These are phyloP conservation scores for Ajuga reptans DNA, from an alignment of 305 asterid genomes.

Conservation along the genomic window DNA sequence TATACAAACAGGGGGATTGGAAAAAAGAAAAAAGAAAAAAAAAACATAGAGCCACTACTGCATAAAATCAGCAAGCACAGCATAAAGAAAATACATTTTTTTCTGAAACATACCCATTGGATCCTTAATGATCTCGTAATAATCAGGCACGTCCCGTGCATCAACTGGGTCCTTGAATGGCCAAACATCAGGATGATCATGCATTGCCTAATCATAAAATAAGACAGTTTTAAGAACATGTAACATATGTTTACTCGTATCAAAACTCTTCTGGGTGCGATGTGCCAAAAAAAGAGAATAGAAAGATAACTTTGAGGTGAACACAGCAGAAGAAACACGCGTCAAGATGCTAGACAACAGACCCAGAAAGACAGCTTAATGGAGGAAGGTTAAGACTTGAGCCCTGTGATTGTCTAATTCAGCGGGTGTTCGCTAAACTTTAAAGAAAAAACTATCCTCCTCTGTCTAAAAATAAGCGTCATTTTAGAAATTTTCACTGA, in stretches of 20 bases:
- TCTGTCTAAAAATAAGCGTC: too few relatives aligned
- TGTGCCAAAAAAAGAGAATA: not conserved
- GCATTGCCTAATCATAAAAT: slow-evolving; percentile 56
- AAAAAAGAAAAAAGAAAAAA: not conserved
- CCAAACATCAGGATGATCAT: slow-evolving; percentile 97
- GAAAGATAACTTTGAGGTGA: not conserved
- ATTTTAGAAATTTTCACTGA: too few relatives aligned
- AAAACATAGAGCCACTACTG: not conserved
- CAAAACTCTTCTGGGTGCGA: not conserved
- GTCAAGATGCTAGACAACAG: not conserved
- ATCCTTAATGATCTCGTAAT: slow-evolving; percentile 85
- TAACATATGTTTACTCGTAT: not conserved
- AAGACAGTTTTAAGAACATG: slow-evolving; percentile 12
- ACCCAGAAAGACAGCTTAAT: not conserved
- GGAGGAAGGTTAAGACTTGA: not conserved
- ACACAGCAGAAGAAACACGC: not conserved
- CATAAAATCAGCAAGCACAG: slow-evolving; percentile 5
- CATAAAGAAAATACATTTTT: not conserved
- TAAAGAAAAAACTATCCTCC: too few relatives aligned
- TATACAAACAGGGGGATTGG: not conserved
- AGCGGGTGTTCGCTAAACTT: too few relatives aligned
- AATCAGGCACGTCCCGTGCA: slow-evolving; percentile 96
- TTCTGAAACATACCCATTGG: slow-evolving; percentile 58
- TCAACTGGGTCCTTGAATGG: slow-evolving; percentile 98
- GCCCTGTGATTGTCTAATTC: too few relatives aligned